Base-by-base conservation (phyloP, 176 grass and related monocot genomes). In the Musa acuminata region DNA sequence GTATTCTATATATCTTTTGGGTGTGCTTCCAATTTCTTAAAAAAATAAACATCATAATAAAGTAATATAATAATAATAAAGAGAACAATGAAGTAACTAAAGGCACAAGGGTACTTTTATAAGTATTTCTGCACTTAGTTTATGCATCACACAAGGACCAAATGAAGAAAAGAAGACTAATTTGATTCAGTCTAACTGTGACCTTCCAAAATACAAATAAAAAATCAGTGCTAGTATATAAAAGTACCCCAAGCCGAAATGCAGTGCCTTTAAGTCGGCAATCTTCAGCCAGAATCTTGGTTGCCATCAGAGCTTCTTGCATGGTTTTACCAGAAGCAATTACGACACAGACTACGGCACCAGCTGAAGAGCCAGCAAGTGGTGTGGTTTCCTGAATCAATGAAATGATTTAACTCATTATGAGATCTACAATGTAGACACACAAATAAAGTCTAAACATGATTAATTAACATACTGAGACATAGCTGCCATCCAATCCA, bases 361-460 rank as follows among this genome's bases (percentile, higher is more conserved):
- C 93, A 87, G 93, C 93, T 83, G 93, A 97, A 69, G 93, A 92
- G 66, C 90, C 94, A 83, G 94, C 90, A 85, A 97, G 86, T 73
- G 90, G 90, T 21, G 94, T 97, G 69, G 57, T 93, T 83, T 97
- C 94, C 94, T 97, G 51, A 8, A 73, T 73, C 54, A 64, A 55
- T 64, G 48, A 64, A 53, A 27, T 26, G 16, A 13, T 49, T 55
- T 25, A 29, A 71, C 1, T 71, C 23, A 65, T 70, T 13, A 69
- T 69, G 43, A 9, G 29, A 67, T 1, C 11, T 22, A 67, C 13
- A 67, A 2, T 13, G 21, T 43, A 14, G 26, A n/a, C 57, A 43
- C 35, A 43, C 35, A 43, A 43, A 43, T 43, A 43, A 6, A 6
- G 4, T 6, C 35, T 5, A 43, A 43, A 43, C 35, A 43, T 43